Percentiles rank a stretch among this genome's conserved stretches.
These are phyloP conservation scores for Diversispora eburnea DNA, from an alignment of 192 early-diverging fungal genomes.

Conservation along the genomic window DNA sequence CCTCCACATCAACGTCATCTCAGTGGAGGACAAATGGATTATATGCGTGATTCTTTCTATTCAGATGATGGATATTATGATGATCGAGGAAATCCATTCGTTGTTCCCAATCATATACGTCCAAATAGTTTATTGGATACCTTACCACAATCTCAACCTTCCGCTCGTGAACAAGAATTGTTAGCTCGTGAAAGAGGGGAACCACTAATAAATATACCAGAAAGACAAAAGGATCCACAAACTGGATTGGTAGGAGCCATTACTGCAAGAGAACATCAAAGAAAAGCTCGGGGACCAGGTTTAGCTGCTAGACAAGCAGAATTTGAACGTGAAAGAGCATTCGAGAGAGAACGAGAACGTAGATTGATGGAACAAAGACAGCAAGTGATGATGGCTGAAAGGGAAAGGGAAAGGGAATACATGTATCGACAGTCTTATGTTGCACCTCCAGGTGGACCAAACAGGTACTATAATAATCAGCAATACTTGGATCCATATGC, in stretches of 20 bases:
- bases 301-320: constrained; percentile 7
- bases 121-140: constrained; percentile 10
- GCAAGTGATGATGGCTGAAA: neutral
- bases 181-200: constrained; percentile 19
- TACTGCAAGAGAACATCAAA: constrained; percentile 23
- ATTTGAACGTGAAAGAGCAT: constrained; percentile 17
- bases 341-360: constrained; percentile 25
- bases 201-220: constrained; percentile 23
- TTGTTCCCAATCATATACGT: neutral
- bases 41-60: constrained; percentile 16
- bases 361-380: constrained; percentile 27
- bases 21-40: constrained; percentile 24
- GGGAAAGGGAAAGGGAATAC: constrained; percentile 19
- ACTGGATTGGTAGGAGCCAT: constrained; percentile 26
- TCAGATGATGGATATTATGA: constrained; percentile 24
- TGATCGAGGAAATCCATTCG: constrained; percentile 6
- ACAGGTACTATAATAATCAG: constrained; percentile 9
- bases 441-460: neutral
- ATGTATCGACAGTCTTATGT: neutral
- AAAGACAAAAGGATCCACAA: constrained; percentile 24
- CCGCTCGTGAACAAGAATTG: constrained; percentile 19
- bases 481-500: constrained; percentile 9
- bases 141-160: constrained; percentile 12
- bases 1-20: neutral
- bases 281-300: neutral